A percentile compares a stretch with the other conserved stretches of the same genome.
Conservation (phyloP, 2,329 filamentous ascomycete genomes). For the Arthrobotrys entomopaga region DNA sequence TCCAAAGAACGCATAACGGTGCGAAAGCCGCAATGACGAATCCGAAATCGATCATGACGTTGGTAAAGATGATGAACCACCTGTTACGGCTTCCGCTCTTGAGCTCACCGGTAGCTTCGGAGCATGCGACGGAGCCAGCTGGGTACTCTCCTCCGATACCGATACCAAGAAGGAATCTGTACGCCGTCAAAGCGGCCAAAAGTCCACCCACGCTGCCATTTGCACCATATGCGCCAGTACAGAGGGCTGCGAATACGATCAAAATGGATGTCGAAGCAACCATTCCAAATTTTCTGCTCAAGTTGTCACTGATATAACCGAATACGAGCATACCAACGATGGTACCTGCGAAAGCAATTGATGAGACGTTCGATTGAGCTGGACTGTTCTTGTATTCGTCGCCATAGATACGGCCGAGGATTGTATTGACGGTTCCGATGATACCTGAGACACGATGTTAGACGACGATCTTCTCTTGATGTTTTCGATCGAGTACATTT, state of each 20-base stretch:
- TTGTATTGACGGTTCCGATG: slow-evolving; percentile 86
- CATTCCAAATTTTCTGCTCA: slow-evolving; percentile 83
- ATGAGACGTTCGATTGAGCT: slow-evolving; percentile 78
- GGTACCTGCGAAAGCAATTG: slow-evolving; percentile 87
- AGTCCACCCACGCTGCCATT: slow-evolving; percentile 75
- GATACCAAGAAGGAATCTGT: slow-evolving; percentile 68
- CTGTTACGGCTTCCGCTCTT: slow-evolving; percentile 82
- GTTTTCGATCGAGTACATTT: slow-evolving; percentile 2
- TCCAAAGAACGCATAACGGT: slow-evolving; percentile 73
- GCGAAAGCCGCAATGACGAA: slow-evolving; percentile 84
- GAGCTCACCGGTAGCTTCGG: slow-evolving; percentile 84
- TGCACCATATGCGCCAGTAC: slow-evolving; percentile 78
- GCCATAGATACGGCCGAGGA: slow-evolving; percentile 72
- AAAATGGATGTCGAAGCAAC: slow-evolving; percentile 83
- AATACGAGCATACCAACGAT: slow-evolving; percentile 62
- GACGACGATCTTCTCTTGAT: background rate
- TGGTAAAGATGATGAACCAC: slow-evolving; percentile 92
- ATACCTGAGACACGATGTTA: slow-evolving; percentile 63
- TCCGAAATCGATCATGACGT: slow-evolving; percentile 84
- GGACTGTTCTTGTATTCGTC: slow-evolving; percentile 74
- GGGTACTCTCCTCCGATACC: slow-evolving; percentile 87
- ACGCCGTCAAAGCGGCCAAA: slow-evolving; percentile 64
- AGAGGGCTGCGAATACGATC: slow-evolving; percentile 83
- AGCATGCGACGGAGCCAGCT: slow-evolving; percentile 82
- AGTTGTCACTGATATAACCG: slow-evolving; percentile 83